A percentile compares a stretch with the other conserved stretches of the same genome.
Evolutionary conservation across 164 flowering plant species (phyloP).

Genomic region (Tetrastigma voinierianum): DNA sequence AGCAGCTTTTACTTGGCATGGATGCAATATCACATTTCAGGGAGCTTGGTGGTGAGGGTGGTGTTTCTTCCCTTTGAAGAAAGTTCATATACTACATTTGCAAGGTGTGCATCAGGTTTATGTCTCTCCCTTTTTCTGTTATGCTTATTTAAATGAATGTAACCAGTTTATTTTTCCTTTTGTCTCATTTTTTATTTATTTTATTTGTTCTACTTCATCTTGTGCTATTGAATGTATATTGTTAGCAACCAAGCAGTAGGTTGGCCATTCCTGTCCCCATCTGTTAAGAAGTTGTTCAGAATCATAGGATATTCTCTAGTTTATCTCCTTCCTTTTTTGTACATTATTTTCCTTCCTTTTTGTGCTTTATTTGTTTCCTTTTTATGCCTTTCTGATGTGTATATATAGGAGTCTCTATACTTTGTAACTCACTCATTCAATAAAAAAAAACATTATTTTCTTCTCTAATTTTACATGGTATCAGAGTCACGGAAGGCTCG

Average conservation of each 20-base stretch:
- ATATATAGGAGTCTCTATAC: no score
- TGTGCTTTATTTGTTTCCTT: no score
- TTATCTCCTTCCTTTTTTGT: no score
- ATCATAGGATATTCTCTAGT: no score
- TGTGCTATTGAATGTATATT: background rate
- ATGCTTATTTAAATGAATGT: background rate
- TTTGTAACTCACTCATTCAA: no score
- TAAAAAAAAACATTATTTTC: no score
- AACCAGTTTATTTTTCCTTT: background rate
- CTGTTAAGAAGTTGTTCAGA: no score
- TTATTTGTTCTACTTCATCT: background rate
- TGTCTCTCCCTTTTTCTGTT: slow-evolving; percentile 15
- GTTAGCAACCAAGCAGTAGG: background rate
- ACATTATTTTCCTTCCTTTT: no score
- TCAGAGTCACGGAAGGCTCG: no score
- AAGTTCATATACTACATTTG: slow-evolving; percentile 92
- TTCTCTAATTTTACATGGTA: no score
- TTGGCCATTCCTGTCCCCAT: background rate
- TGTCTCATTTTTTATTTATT: background rate
- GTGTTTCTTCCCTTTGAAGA: slow-evolving; percentile 97
- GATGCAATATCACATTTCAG: slow-evolving; percentile 33
- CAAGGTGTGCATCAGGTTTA: slow-evolving; percentile 91
- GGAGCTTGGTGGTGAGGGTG: slow-evolving; percentile 93
- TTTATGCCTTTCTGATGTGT: no score
- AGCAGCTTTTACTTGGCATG: background rate